These are phyloP conservation scores for Passiflora organensis DNA, from an alignment of 345 rosid genomes.

Conservation along the genomic window DNA sequence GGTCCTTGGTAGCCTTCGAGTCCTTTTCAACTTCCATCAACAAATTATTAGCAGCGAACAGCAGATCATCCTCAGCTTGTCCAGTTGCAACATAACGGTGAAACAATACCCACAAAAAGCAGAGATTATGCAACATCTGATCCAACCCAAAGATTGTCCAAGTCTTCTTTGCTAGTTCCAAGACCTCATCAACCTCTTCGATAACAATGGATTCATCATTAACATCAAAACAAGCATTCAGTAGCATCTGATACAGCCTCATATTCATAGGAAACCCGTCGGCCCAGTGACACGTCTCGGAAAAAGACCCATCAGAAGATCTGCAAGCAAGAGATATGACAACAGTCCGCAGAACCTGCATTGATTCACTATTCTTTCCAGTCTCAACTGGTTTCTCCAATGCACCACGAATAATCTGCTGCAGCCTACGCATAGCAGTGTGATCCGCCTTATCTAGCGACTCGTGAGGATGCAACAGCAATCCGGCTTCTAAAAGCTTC, in stretches of 20 bases:
- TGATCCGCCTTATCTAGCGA: constrained; percentile 55
- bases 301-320: constrained; percentile 65
- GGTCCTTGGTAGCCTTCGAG: constrained; percentile 80
- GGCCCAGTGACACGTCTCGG: constrained; percentile 90
- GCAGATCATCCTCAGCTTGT: constrained; percentile 72
- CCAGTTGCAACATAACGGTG: constrained; percentile 70
- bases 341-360: constrained; percentile 81
- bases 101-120: constrained; percentile 90
- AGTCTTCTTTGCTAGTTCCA: constrained; percentile 89
- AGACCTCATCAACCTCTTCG: constrained; percentile 91
- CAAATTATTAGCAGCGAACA: constrained; percentile 68
- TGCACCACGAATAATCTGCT: constrained; percentile 66
- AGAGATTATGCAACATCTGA: constrained; percentile 78
- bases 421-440: constrained; percentile 53
- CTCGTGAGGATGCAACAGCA: constrained; percentile 71
- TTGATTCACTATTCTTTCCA: constrained; percentile 77
- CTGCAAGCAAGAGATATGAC: constrained; percentile 76
- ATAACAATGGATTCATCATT: constrained; percentile 59
- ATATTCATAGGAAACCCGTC: constrained; percentile 90
- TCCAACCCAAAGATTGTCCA: constrained; percentile 87
- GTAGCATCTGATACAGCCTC: constrained; percentile 72
- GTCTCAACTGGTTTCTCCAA: constrained; percentile 71
- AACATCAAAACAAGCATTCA: constrained; percentile 81
- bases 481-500: constrained; percentile 84
- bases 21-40: constrained; percentile 86